Conservation (phyloP, 2,329 filamentous ascomycete genomes). For the Cladophialophora yegresii region DNA sequence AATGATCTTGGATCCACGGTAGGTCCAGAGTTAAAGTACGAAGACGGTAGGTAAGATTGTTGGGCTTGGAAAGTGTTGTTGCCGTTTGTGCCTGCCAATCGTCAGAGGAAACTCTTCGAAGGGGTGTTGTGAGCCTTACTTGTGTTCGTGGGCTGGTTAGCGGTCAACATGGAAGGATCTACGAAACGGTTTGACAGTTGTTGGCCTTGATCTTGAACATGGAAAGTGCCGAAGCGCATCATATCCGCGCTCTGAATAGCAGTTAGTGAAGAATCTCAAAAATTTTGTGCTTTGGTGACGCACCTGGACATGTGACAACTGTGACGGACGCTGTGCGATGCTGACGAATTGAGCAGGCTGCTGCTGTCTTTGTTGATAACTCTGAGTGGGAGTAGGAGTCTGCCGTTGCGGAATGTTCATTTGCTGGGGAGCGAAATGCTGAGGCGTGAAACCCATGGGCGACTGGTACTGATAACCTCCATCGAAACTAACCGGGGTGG, state of each 20-base stretch:
- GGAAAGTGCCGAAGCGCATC: conserved; percentile 25
- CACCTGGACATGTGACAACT: conserved; percentile 37
- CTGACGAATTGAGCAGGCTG: conserved; percentile 33
- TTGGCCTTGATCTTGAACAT: conserved; percentile 23
- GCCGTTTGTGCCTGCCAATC: conserved; percentile 6
- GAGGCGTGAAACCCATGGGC: conserved; percentile 25
- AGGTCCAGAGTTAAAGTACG: conserved; percentile 24
- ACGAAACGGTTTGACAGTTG: conserved; percentile 28
- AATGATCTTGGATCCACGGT: conserved; percentile 31
- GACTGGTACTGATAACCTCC: conserved; percentile 26
- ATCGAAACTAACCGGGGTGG: conserved; percentile 28
- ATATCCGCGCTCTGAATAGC: conserved; percentile 22
- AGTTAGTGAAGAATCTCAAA: conserved; percentile 8
- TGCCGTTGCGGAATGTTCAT: conserved; percentile 28
- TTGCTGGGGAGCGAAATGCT: conserved; percentile 29
- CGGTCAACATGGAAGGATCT: conserved; percentile 33
- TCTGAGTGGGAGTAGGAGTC: conserved; percentile 30
- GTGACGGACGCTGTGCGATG: conserved; percentile 37
- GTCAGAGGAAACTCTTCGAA: conserved; percentile 4
- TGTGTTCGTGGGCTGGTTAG: conserved; percentile 22
- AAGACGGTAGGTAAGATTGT: conserved; percentile 20
- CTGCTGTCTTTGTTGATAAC: conserved; percentile 41
- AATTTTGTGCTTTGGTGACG: conserved; percentile 13
- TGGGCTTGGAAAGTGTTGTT: conserved; percentile 22
- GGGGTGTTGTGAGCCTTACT: neutral